phyloP scores from a whole-genome alignment of 768 basidiomycete species.

The Leccinum fibrillosum region DNA sequence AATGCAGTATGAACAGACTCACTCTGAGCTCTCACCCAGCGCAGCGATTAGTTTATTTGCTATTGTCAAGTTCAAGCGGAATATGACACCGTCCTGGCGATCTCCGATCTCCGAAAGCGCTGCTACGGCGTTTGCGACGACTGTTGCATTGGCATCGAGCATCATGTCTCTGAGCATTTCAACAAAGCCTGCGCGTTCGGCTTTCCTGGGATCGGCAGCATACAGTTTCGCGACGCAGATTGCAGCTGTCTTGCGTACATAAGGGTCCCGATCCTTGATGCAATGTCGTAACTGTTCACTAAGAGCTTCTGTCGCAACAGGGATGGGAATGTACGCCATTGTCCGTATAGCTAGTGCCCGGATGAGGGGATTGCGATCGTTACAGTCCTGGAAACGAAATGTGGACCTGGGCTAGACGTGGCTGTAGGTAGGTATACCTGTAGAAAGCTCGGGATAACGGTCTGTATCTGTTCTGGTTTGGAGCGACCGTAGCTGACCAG shows the following conservation, averaged over 20 bases:
- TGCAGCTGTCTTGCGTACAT: slow-evolving; percentile 97
- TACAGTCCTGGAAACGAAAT: slow-evolving; percentile 69
- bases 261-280: slow-evolving; percentile 92
- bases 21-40: slow-evolving; percentile 96
- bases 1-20: slow-evolving; percentile 33
- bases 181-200: slow-evolving; percentile 89
- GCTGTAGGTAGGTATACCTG: slow-evolving; percentile 49
- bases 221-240: slow-evolving; percentile 98
- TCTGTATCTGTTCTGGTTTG: slow-evolving; percentile 89
- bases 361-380: slow-evolving; percentile 93
- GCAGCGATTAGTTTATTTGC: slow-evolving; percentile 90
- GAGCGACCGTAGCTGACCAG: slow-evolving; percentile 94
- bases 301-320: slow-evolving; percentile 80
- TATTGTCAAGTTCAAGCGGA: slow-evolving; percentile 82
- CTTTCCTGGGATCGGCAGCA: slow-evolving; percentile 78
- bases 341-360: slow-evolving; percentile 96
- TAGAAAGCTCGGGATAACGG: slow-evolving; percentile 88
- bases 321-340: slow-evolving; percentile 98
- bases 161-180: slow-evolving; percentile 88
- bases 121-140: slow-evolving; percentile 96
- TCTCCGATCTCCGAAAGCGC: slow-evolving; percentile 97
- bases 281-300: slow-evolving; percentile 90
- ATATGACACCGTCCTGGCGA: slow-evolving; percentile 88
- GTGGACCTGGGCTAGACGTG: slow-evolving; percentile 13
- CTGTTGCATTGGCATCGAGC: slow-evolving; percentile 92